phyloP scores from a whole-genome alignment of 305 asterid genomes.

The Nicotiana rustica region DNA sequence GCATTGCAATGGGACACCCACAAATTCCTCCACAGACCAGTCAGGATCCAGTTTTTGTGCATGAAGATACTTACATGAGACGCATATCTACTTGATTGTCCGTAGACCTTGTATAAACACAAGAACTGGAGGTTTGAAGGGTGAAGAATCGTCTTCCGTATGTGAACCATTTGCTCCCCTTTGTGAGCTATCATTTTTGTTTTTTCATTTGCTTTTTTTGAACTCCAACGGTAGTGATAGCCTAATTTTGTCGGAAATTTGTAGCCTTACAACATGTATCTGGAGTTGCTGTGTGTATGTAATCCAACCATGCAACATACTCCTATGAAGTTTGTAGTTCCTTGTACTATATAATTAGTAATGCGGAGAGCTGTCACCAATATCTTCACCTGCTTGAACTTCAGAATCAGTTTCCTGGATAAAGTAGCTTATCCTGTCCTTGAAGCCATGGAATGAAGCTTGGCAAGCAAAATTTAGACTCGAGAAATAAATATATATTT shows the following conservation, averaged over 20 bases:
- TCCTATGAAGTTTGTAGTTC: slow-evolving; percentile 6
- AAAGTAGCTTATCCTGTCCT: background rate
- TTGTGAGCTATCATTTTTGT: background rate
- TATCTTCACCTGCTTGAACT: slow-evolving; percentile 11
- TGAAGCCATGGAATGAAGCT: background rate
- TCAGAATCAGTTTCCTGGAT: background rate
- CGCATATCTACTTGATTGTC: slow-evolving; percentile 62
- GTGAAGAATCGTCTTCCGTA: background rate
- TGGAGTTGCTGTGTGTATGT: slow-evolving; percentile 21
- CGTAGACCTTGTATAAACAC: background rate
- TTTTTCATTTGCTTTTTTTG: background rate
- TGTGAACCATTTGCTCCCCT: background rate
- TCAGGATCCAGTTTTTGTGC: slow-evolving; percentile 82
- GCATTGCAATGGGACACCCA: slow-evolving; percentile 88
- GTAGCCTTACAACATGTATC: background rate
- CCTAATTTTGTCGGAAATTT: slow-evolving; percentile 8
- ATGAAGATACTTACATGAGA: slow-evolving; percentile 89
- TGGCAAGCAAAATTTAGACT: background rate
- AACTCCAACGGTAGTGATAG: background rate
- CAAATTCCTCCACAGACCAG: slow-evolving; percentile 64
- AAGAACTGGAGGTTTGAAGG: background rate
- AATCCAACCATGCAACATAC: slow-evolving; percentile 22
- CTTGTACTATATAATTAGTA: background rate
- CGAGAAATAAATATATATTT: background rate
- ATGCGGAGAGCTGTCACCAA: background rate